Base-by-base conservation (phyloP, 345 rosid genomes). In the Abelmoschus esculentus region DNA sequence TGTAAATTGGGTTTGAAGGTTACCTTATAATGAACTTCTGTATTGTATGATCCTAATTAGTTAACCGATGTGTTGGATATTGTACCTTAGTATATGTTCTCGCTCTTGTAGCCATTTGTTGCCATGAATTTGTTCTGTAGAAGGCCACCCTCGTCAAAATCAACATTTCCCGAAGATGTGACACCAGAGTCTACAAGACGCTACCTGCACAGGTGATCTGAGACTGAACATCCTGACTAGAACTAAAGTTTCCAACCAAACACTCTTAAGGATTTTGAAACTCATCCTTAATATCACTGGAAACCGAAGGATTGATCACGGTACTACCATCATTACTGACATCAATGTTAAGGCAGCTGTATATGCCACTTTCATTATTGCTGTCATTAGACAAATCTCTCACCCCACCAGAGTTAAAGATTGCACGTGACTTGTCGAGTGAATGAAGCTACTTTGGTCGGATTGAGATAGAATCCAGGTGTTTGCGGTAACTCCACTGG, bases 171-270 rank as follows among this genome's bases (percentile, higher is more conserved):
- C 0, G 8, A 36, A 36, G 40, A 36, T 36, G 40, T 36, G 49
- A 92, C 85, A 73, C 85, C 91, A 7, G 96, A 86, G 29, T 95
- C 98, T 38, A 91, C n/a, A n/a, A n/a, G n/a, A n/a, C n/a, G n/a
- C n/a, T n/a, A 79, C 96, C 88, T 42, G 87, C 89, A 28, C 90
- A 88, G 53, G 98, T 91, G 64, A 95, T 91, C 83, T 95, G 98
- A 49, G 98, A 91, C 82, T 90, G 96, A 59, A 91, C 88, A 84
- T 95, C 99, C 81, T 91, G 99, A 75, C 90, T 91, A 36, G 84
- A 79, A 80, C 86, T 82, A 64, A 84, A 83, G 70, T 83, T 93
- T 14, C 86, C 88, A 2, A 86, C 77, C 60, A 95, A 70, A 78
- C 92, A 90, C n/a, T n/a, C 86, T 7, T 96, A 75, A 74, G 95